Evolutionary conservation across 257 asterid species (phyloP).

Genomic region (Rauvolfia tetraphylla): DNA sequence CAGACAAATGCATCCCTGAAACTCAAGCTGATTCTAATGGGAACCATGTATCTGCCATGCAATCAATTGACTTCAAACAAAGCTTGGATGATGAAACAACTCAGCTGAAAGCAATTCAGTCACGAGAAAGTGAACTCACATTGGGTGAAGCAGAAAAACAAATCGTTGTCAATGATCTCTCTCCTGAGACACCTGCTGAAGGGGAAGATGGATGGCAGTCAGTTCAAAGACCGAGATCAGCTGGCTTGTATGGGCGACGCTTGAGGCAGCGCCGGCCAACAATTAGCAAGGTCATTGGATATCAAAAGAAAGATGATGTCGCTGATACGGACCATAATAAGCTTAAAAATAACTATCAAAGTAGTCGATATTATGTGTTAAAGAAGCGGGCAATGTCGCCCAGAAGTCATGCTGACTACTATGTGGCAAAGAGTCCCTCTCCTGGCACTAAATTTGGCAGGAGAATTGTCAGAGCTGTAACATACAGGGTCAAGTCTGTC

Average conservation of each 20-base stretch:
- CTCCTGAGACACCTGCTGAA: conserved; percentile 61
- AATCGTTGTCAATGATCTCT: conserved; percentile 34
- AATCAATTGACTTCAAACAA: conserved; percentile 41
- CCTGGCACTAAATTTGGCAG: conserved; percentile 66
- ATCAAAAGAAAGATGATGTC: conserved; percentile 65
- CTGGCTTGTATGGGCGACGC: conserved; percentile 63
- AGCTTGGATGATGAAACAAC: conserved; percentile 30
- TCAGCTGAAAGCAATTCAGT: conserved; percentile 33
- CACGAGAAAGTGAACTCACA: conserved; percentile 34
- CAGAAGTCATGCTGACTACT: conserved; percentile 71
- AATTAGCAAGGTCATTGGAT: conserved; percentile 47
- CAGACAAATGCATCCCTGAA: conserved; percentile 40
- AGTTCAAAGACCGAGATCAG: conserved; percentile 84
- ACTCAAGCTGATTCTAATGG: conserved; percentile 35
- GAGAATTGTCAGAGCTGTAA: conserved; percentile 64
- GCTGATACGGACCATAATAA: conserved; percentile 59
- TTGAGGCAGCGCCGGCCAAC: conserved; percentile 72
- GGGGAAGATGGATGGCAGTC: conserved; percentile 99
- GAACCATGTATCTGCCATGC: conserved; percentile 28
- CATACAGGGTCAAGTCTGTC: conserved; percentile 83
- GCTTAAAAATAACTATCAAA: conserved; percentile 58
- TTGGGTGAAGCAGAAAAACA: conserved; percentile 33
- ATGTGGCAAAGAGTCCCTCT: conserved; percentile 69
- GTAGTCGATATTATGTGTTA: conserved; percentile 55
- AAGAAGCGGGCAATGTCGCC: conserved; percentile 61